Conservation (phyloP, 495 filamentous ascomycete species). For the Podospora pseudoanserina region DNA sequence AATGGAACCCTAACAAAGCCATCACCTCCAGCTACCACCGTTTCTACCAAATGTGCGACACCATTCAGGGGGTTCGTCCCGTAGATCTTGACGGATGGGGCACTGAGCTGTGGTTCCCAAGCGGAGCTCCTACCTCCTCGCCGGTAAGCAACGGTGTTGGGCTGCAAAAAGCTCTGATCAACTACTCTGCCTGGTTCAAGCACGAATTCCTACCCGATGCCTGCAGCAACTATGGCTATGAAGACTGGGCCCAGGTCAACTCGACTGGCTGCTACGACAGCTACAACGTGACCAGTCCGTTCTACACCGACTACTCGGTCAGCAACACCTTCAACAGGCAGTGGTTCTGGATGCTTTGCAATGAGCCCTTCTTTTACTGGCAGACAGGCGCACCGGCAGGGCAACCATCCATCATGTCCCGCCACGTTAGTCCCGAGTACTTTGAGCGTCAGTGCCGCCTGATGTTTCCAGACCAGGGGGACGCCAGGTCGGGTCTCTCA, state of each 20-base stretch:
- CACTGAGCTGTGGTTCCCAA: neutral
- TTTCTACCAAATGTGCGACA: constrained; percentile 54
- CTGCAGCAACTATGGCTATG: constrained; percentile 3
- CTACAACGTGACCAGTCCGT: constrained; percentile 50
- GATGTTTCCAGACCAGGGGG: constrained; percentile 53
- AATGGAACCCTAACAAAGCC: neutral
- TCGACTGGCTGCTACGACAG: constrained; percentile 55
- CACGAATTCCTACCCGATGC: constrained; percentile 31
- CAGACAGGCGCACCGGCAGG: constrained; percentile 47
- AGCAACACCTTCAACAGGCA: constrained; percentile 52
- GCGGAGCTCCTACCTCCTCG: constrained; percentile 29
- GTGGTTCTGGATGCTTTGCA: constrained; percentile 63
- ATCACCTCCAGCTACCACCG: constrained; percentile 41
- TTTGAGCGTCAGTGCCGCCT: constrained; percentile 57
- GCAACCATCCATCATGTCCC: constrained; percentile 48
- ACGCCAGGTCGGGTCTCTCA: constrained; percentile 48
- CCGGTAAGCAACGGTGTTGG: constrained; percentile 46
- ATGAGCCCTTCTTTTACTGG: constrained; percentile 61
- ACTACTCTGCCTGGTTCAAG: constrained; percentile 54
- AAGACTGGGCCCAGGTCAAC: constrained; percentile 21
- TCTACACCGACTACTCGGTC: constrained; percentile 51
- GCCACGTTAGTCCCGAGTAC: constrained; percentile 52
- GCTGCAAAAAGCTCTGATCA: constrained; percentile 50
- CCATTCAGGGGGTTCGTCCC: constrained; percentile 33
- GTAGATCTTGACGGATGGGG: constrained; percentile 1